Evolutionary conservation across 2,329 filamentous ascomycete genomes (phyloP).

Genomic region (Ciborinia camelliae): DNA sequence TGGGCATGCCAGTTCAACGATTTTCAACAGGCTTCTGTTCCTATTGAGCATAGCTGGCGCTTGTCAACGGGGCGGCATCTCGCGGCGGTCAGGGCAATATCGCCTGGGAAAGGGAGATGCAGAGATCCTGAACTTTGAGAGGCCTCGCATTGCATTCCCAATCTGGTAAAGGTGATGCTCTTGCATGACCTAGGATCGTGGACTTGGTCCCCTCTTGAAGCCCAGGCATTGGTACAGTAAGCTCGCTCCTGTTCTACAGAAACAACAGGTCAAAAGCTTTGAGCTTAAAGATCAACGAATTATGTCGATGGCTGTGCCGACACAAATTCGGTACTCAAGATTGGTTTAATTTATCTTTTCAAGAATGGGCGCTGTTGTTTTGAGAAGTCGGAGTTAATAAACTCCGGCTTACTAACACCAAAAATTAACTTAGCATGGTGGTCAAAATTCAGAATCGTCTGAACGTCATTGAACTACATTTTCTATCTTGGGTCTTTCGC

Average conservation of each 20-base stretch:
- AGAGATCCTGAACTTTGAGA: neutral
- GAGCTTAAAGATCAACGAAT: neutral
- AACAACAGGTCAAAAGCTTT: neutral
- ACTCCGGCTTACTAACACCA: neutral
- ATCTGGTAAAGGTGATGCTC: neutral
- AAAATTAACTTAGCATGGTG: no score
- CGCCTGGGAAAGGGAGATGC: neutral
- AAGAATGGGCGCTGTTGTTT: neutral
- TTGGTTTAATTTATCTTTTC: neutral
- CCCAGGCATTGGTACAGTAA: neutral
- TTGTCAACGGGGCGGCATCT: neutral
- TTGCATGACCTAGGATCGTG: neutral
- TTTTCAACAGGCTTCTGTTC: neutral
- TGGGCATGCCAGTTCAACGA: neutral
- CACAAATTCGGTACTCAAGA: neutral
- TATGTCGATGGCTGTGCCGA: neutral
- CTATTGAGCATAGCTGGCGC: neutral
- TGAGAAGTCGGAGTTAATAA: neutral
- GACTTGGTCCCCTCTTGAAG: neutral
- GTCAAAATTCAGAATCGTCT: neutral
- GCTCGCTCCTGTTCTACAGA: neutral
- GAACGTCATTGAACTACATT: neutral
- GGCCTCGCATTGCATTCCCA: conserved; percentile 2
- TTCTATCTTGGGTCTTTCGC: no score
- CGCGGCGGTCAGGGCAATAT: neutral